These are phyloP conservation scores for Sodiomyces alkalinus DNA, from an alignment of 2,329 filamentous ascomycete species.

Conservation along the genomic window DNA sequence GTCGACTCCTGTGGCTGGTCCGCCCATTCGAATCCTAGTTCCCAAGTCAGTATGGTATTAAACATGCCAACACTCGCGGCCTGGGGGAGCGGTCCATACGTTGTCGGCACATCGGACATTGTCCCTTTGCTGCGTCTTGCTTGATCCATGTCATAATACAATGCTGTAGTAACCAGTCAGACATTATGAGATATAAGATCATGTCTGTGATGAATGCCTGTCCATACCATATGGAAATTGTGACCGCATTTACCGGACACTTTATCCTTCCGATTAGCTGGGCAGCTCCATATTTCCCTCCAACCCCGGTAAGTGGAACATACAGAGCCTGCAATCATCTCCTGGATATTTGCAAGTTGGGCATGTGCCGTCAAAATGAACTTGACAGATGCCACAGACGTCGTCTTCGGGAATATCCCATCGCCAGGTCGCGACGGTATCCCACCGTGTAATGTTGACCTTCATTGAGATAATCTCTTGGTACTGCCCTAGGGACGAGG, in stretches of 20 bases:
- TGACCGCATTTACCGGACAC: slow-evolving; percentile 95
- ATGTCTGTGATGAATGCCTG: no score
- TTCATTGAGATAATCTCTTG: no score
- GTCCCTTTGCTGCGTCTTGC: slow-evolving; percentile 80
- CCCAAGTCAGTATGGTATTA: no score
- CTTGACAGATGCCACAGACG: slow-evolving; percentile 95
- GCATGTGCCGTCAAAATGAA: slow-evolving; percentile 94
- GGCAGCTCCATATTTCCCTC: no score
- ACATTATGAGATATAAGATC: no score
- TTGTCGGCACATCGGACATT: slow-evolving; percentile 97
- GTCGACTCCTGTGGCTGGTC: slow-evolving; percentile 18
- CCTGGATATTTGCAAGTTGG: slow-evolving; percentile 96
- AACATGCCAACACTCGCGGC: no score
- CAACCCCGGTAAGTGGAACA: slow-evolving; percentile 17
- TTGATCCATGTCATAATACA: slow-evolving; percentile 95
- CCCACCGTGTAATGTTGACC: slow-evolving; percentile 86
- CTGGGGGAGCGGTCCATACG: no score
- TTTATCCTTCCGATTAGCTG: no score
- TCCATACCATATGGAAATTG: slow-evolving; percentile 81
- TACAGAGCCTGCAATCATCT: slow-evolving; percentile 85
- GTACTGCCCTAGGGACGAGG: no score
- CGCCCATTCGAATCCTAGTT: slow-evolving; percentile 25
- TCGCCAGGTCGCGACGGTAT: slow-evolving; percentile 88
- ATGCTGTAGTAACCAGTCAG: slow-evolving; percentile 42
- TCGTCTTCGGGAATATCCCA: slow-evolving; percentile 98